phyloP scores from a whole-genome alignment of 768 basidiomycete genomes.

The Nevesoporus exiguus region DNA sequence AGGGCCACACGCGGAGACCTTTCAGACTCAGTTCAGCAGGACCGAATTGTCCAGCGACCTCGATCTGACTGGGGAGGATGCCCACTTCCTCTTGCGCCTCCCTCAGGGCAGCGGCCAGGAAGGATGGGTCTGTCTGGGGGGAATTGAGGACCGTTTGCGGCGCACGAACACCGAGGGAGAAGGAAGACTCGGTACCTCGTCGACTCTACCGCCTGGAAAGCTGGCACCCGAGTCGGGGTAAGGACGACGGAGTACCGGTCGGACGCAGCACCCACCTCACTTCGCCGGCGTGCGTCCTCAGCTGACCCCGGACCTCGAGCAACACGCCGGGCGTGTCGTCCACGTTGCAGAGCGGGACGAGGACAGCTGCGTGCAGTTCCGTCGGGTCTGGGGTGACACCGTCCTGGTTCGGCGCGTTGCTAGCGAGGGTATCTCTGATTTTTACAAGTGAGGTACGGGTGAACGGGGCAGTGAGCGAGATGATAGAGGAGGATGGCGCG shows the following conservation, averaged over 20 bases:
- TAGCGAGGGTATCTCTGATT: slow-evolving; percentile 30
- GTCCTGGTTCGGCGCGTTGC: slow-evolving; percentile 6
- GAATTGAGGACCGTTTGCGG: background rate
- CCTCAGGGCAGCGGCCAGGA: slow-evolving; percentile 57
- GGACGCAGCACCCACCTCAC: slow-evolving; percentile 53
- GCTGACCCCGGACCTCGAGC: slow-evolving; percentile 63
- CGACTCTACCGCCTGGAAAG: slow-evolving; percentile 73
- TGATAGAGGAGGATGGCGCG: slow-evolving; percentile 13
- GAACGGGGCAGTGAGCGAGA: slow-evolving; percentile 36
- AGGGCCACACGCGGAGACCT: slow-evolving; percentile 71
- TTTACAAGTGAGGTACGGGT: slow-evolving; percentile 33
- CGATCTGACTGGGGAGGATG: slow-evolving; percentile 53
- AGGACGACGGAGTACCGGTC: background rate
- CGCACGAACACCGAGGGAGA: background rate
- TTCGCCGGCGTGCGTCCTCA: slow-evolving; percentile 76
- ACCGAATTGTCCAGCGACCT: slow-evolving; percentile 63
- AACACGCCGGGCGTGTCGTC: slow-evolving; percentile 61
- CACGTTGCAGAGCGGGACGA: slow-evolving; percentile 79
- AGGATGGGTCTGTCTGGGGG: slow-evolving; percentile 49
- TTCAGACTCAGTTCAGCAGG: slow-evolving; percentile 57
- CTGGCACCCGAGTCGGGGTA: slow-evolving; percentile 34
- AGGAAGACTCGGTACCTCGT: slow-evolving; percentile 42
- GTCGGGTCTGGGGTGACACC: slow-evolving; percentile 16
- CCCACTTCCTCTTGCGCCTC: slow-evolving; percentile 78
- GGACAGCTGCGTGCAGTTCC: slow-evolving; percentile 59